These are phyloP conservation scores for Penicillium sp. DNA, from an alignment of 2,329 filamentous ascomycete genomes.

Conservation along the genomic window DNA sequence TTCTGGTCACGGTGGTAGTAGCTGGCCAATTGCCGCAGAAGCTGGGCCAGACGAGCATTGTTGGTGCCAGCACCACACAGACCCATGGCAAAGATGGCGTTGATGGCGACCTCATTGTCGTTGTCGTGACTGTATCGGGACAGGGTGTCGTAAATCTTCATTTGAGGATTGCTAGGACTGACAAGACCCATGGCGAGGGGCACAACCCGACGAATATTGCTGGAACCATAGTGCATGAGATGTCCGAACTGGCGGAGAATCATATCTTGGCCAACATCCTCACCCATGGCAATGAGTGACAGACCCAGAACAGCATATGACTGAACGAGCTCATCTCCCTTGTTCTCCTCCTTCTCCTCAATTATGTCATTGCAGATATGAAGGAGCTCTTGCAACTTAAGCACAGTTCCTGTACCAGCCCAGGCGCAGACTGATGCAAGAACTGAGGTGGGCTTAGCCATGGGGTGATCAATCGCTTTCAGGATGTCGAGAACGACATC, in stretches of 20 bases:
- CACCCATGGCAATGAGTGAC: conserved; percentile 93
- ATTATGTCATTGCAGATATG: conserved; percentile 98
- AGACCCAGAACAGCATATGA: conserved; percentile 94
- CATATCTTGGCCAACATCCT: conserved; percentile 98
- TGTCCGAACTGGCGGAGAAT: conserved; percentile 96
- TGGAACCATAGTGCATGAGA: conserved; percentile 97
- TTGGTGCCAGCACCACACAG: conserved; percentile 95
- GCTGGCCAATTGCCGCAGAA: conserved; percentile 90
- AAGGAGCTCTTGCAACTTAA: conserved; percentile 95
- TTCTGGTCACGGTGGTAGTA: conserved; percentile 98
- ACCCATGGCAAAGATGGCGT: conserved; percentile 99
- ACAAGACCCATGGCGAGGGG: conserved; percentile 95
- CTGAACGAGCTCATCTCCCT: conserved; percentile 91
- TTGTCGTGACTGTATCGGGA: conserved; percentile 98
- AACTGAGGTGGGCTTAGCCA: conserved; percentile 93
- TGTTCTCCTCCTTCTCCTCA: conserved; percentile 91
- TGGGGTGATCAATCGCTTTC: conserved; percentile 94
- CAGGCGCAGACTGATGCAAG: conserved; percentile 96
- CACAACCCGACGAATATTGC: conserved; percentile 95
- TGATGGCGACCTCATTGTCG: conserved; percentile 96
- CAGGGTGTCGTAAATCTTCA: conserved; percentile 99
- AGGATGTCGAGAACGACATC: conserved; percentile 95
- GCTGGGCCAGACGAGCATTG: conserved; percentile 92
- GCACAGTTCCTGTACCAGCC: conserved; percentile 93
- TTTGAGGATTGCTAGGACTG: conserved; percentile 96